Conservation (phyloP, 768 basidiomycete genomes). For the Suillus ampliporus region DNA sequence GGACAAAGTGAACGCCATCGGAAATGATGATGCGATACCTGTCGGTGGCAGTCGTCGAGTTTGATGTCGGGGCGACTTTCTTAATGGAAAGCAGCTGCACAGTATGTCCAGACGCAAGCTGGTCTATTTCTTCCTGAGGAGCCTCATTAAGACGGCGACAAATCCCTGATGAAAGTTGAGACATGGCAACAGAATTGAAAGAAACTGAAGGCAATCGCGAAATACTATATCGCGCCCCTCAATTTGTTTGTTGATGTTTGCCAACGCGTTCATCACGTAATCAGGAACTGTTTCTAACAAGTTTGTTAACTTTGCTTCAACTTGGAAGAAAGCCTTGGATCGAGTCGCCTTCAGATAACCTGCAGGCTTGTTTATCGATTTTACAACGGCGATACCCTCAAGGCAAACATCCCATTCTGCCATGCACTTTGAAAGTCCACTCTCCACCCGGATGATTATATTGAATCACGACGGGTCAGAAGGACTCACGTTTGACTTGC, state of each 20-base stretch:
- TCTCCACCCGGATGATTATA: no score
- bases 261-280: conserved; percentile 17
- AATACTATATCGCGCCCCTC: conserved; percentile 8
- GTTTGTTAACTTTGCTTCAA: no score
- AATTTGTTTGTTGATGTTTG: conserved; percentile 15
- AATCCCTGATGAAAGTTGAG: conserved; percentile 64
- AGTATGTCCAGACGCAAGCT: conserved; percentile 45
- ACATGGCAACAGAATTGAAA: conserved; percentile 32
- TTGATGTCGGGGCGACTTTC: conserved; percentile 55
- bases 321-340: no score
- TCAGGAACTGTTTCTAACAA: no score
- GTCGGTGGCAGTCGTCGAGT: conserved; percentile 47
- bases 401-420: no score
- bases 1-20: conserved; percentile 85
- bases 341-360: no score
- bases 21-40: conserved; percentile 86
- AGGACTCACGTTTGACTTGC: no score
- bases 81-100: conserved; percentile 88
- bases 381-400: no score
- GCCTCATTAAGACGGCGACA: conserved; percentile 55
- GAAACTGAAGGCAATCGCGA: not conserved
- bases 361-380: no score
- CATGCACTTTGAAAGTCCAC: no score
- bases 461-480: no score
- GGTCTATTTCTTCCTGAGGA: conserved; percentile 33